Percentiles rank a stretch among this genome's conserved stretches.
Evolutionary conservation across 768 basidiomycete species (phyloP).

Genomic region (Fomitopsis serialis): DNA sequence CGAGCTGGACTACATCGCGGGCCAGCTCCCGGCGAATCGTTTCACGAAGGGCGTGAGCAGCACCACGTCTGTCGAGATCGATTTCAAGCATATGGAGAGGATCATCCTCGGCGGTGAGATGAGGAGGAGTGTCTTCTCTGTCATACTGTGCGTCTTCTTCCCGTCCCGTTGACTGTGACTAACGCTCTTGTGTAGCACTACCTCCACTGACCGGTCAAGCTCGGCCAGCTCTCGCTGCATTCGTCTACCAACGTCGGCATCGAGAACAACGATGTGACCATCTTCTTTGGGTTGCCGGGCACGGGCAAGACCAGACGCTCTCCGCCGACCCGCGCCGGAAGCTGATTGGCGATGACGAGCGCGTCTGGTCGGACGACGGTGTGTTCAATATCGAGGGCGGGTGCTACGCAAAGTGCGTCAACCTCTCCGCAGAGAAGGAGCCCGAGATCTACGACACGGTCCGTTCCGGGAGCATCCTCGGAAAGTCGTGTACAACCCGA

Average conservation of each 20-base stretch:
- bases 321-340: conserved; percentile 93
- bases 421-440: conserved; percentile 95
- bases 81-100: conserved; percentile 99
- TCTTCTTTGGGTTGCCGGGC: conserved; percentile 99
- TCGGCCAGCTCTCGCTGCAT: conserved; percentile 95
- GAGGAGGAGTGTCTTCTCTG: conserved; percentile 99
- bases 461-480: conserved; percentile 92
- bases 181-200: conserved; percentile 64
- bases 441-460: conserved; percentile 97
- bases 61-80: conserved; percentile 97
- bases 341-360: conserved; percentile 98
- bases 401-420: conserved; percentile 98
- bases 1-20: conserved; percentile 99
- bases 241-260: conserved; percentile 96
- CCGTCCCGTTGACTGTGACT: background rate
- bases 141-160: conserved; percentile 59
- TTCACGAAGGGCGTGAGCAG: conserved; percentile 99
- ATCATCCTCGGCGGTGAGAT: conserved; percentile 99
- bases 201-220: conserved; percentile 97
- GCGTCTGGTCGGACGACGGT: conserved; percentile 99
- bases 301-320: conserved; percentile 98
- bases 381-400: conserved; percentile 99
- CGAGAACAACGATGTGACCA: conserved; percentile 84
- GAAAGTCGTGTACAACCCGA: conserved; percentile 97
- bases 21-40: conserved; percentile 98